phyloP scores from a whole-genome alignment of 179 eudicot species.

The Corrigiola litoralis region DNA sequence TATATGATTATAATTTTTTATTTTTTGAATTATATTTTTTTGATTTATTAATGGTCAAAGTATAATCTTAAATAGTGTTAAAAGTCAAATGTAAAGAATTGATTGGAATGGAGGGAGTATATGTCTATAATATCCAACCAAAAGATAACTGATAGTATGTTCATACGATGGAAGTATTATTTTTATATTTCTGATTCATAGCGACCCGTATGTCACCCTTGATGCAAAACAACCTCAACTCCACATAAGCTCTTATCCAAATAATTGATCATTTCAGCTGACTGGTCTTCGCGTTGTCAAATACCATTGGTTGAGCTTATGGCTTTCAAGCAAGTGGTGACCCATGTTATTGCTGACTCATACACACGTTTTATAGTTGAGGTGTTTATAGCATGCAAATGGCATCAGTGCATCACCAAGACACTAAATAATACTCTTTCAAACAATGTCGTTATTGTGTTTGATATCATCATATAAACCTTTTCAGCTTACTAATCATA shows the following conservation, averaged over 20 bases:
- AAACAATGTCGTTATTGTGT: too few relatives aligned
- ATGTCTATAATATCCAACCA: too few relatives aligned
- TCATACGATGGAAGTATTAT: not conserved
- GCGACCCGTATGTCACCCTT: not conserved
- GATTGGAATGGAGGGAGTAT: too few relatives aligned
- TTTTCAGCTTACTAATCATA: too few relatives aligned
- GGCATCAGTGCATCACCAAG: not conserved
- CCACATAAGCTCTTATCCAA: constrained; percentile 11
- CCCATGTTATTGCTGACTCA: constrained; percentile 20
- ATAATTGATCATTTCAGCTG: not conserved
- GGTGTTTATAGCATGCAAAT: not conserved
- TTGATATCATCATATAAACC: too few relatives aligned
- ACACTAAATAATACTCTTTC: not conserved
- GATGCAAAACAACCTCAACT: not conserved
- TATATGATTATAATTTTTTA: too few relatives aligned
- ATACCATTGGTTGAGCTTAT: not conserved
- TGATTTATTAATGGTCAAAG: too few relatives aligned
- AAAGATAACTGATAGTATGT: too few relatives aligned
- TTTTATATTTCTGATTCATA: not conserved
- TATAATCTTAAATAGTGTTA: too few relatives aligned
- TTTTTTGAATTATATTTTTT: too few relatives aligned
- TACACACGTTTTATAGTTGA: constrained; percentile 7
- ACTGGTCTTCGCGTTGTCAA: not conserved
- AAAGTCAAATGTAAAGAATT: too few relatives aligned
- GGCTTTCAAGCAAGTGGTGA: not conserved